Evolutionary conservation across 345 rosid genomes (phyloP).

Genomic region (Rhodamnia rubescens): DNA sequence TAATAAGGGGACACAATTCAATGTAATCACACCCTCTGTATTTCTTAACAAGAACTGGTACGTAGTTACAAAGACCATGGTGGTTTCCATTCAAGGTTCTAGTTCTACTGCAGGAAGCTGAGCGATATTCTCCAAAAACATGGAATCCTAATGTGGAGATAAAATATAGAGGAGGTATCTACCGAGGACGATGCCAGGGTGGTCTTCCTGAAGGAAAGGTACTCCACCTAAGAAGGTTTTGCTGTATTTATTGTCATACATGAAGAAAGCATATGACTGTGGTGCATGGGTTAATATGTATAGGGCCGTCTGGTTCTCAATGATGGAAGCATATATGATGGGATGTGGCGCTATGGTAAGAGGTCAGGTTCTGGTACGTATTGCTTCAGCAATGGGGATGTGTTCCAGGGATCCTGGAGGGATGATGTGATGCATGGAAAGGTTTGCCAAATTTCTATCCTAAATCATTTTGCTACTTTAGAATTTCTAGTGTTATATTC

Average conservation of each 20-base stretch:
- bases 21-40: not conserved
- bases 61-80: constrained; percentile 2
- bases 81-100: not conserved
- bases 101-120: constrained; percentile 55
- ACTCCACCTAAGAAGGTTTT: not conserved
- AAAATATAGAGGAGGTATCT: constrained; percentile 86
- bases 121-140: constrained; percentile 67
- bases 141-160: constrained; percentile 82
- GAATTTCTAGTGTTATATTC: not conserved
- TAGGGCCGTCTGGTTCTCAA: constrained; percentile 75
- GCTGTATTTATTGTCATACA: not conserved
- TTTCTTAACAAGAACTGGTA: not conserved
- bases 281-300: constrained; percentile 1
- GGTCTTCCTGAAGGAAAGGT: constrained; percentile 99
- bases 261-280: not conserved
- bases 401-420: constrained; percentile 98
- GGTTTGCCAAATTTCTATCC: constrained; percentile 25
- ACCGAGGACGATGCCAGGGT: constrained; percentile 82
- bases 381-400: constrained; percentile 90
- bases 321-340: constrained; percentile 89
- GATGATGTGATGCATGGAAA: constrained; percentile 95
- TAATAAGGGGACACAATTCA: not conserved
- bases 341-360: constrained; percentile 91
- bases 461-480: not conserved
- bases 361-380: constrained; percentile 83